Base-by-base conservation (phyloP, 129 eudicot species). In the Centaurea solstitialis region DNA sequence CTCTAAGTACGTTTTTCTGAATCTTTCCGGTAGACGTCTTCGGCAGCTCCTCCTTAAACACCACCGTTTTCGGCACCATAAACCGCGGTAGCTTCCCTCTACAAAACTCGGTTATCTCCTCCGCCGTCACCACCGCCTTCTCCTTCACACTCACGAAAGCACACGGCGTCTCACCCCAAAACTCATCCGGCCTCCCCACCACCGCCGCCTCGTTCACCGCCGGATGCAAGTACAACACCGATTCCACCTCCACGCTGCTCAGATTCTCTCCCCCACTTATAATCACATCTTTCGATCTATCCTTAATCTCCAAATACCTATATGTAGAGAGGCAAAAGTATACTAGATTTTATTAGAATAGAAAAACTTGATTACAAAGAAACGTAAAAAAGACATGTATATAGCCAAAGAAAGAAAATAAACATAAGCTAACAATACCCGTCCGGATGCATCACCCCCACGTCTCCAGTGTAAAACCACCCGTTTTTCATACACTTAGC, bases 111-210 rank as follows among this genome's bases (percentile, higher is more conserved):
- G 83, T 81, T 43, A 93, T 79, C 24, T 91, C 94, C 33, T 80
- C 70, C 74, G 89, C 90, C 28, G 82, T 80, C 9, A 87, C 76
- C 43, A 9, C 23, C 13, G 72, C 67, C 53, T 59, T 61, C 38
- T 41, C 81, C 78, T 85, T 89, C 75, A 93, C 15, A 78, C 92
- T 91, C 83, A 93, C 90, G 76, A 93, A 91, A 6, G 97, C 98
- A 78, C 98, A 93, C 57, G 97, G 97, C n/a, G 94, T 91, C 73
- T 93, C 98, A 0, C 98, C 97, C 98, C 98, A 93, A 24, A 80
- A 86, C 73, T 82, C 89, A 72, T 93, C 97, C 0, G 97, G 97
- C 21, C 90, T 76, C 5, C 94, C 97, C 78, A 93, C 98, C 64
- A 93, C 98, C 0, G 94, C 91, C 3, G 90, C 98, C 91, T 93